Conservation (phyloP, 139 green algal genomes). For the Haematococcus lacustris region DNA sequence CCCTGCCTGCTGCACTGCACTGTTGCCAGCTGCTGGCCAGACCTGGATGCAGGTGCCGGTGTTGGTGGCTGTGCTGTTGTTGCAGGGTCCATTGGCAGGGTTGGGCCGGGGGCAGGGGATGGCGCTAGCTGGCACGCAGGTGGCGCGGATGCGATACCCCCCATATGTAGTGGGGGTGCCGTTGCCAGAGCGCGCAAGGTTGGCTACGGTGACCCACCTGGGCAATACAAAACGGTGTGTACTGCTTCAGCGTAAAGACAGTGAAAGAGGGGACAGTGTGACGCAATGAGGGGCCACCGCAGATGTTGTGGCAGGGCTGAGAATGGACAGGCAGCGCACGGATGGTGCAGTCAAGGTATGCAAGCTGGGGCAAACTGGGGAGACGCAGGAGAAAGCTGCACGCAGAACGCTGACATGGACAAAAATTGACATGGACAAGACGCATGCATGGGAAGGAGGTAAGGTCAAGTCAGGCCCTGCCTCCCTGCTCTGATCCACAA, state of each 20-base stretch:
- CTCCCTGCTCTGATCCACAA: too few relatives aligned
- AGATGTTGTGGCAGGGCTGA: neutral
- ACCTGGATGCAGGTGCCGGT: neutral
- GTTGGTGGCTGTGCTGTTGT: neutral
- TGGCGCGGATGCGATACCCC: constrained; percentile 5
- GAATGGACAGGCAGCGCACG: neutral
- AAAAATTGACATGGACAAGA: too few relatives aligned
- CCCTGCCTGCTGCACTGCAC: neutral
- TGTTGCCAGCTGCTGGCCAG: neutral
- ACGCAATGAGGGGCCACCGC: neutral
- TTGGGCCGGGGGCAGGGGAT: neutral
- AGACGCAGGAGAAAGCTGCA: neutral
- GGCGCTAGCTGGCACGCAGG: neutral
- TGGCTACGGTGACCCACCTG: constrained; percentile 8
- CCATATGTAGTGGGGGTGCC: neutral
- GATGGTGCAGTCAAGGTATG: neutral
- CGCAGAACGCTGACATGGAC: too few relatives aligned
- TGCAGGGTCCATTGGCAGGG: neutral
- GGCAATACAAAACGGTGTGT: neutral
- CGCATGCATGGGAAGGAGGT: too few relatives aligned
- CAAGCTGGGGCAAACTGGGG: neutral
- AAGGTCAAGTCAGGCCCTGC: too few relatives aligned
- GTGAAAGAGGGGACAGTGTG: too few relatives aligned
- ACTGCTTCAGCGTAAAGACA: neutral
- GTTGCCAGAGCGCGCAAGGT: neutral